phyloP scores from a whole-genome alignment of 495 filamentous ascomycete genomes.

The Ascobolus immersus region DNA sequence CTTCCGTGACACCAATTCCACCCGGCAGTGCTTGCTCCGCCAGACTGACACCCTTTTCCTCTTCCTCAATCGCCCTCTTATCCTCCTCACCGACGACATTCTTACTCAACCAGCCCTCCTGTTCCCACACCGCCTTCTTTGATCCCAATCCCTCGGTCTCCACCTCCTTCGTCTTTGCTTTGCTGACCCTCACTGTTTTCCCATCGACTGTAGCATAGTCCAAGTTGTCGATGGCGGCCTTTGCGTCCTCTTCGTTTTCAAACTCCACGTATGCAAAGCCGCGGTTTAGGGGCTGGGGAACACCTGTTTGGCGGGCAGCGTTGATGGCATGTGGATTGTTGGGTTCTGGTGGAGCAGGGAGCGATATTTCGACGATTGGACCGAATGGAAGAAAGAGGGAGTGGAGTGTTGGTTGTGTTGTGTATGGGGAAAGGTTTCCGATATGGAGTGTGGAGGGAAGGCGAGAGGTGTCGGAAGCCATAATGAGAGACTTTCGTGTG shows the following conservation, averaged over 20 bases:
- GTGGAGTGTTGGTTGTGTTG: no score
- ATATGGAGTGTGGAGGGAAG: no score
- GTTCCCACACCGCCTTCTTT: slow-evolving; percentile 94
- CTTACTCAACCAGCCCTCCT: slow-evolving; percentile 85
- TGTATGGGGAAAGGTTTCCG: no score
- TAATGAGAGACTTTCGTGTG: no score
- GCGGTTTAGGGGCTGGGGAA: slow-evolving; percentile 51
- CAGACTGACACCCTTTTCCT: slow-evolving; percentile 24
- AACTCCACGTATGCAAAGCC: slow-evolving; percentile 97
- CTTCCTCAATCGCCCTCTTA: slow-evolving; percentile 33
- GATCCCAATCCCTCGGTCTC: slow-evolving; percentile 62
- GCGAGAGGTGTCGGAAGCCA: no score
- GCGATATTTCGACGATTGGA: slow-evolving; percentile 46
- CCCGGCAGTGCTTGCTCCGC: slow-evolving; percentile 29
- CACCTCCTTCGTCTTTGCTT: slow-evolving; percentile 81
- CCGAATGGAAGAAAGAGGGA: slow-evolving; percentile 94
- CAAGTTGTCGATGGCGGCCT: slow-evolving; percentile 98
- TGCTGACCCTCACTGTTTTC: slow-evolving; percentile 67
- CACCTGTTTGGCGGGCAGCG: slow-evolving; percentile 24
- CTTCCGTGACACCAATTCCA: no score
- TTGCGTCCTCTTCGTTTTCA: slow-evolving; percentile 59
- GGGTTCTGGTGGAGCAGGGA: slow-evolving; percentile 6
- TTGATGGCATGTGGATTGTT: slow-evolving; percentile 3
- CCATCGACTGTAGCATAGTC: slow-evolving; percentile 92
- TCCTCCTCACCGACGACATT: slow-evolving; percentile 80